Evolutionary conservation across 495 filamentous ascomycete species (phyloP).

Genomic region (Aspergillus heteromorphus): DNA sequence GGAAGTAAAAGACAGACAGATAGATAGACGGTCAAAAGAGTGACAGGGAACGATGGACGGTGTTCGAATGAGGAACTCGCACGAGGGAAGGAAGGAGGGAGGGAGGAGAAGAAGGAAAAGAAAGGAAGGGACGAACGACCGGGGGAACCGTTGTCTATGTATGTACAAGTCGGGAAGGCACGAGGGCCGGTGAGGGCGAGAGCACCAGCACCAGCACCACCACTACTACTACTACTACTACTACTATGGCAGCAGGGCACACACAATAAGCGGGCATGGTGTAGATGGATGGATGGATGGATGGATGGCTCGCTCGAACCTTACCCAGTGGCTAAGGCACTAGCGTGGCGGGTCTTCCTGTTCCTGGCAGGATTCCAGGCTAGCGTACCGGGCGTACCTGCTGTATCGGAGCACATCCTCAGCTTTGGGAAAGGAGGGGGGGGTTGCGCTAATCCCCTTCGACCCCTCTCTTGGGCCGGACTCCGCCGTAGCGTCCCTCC

Average conservation of each 20-base stretch:
- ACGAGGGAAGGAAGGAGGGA: neutral
- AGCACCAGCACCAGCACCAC: neutral
- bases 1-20: neutral
- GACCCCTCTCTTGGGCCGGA: neutral
- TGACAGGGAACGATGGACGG: constrained; percentile 5
- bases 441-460: neutral
- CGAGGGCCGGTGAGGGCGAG: neutral
- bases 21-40: constrained; percentile 6
- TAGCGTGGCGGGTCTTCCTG: neutral
- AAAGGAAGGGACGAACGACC: constrained; percentile 1
- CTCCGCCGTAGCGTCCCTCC: neutral
- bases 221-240: no score
- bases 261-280: neutral
- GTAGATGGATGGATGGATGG: neutral
- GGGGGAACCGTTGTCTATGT: neutral
- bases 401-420: neutral
- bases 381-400: neutral
- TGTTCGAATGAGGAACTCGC: neutral
- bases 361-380: neutral
- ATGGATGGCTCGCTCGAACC: neutral
- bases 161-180: neutral
- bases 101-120: constrained; percentile 3
- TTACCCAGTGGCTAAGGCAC: neutral
- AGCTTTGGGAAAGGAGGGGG: neutral
- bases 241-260: no score